Evolutionary conservation across 1,284 basidiomycete genomes (phyloP).

Genomic region (Ganoderma multipileum): DNA sequence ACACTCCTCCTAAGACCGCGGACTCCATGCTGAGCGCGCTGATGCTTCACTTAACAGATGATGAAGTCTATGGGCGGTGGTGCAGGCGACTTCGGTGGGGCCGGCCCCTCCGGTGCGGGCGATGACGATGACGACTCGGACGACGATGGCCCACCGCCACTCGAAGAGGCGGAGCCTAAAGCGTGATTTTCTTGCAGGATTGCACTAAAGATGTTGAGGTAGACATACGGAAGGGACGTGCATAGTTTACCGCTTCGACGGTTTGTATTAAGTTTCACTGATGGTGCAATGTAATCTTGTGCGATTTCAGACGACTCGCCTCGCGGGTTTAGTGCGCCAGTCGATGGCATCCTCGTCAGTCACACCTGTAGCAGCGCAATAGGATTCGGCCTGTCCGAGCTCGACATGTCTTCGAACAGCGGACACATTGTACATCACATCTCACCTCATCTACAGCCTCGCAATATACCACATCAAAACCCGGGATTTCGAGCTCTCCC

Average conservation of each 20-base stretch:
- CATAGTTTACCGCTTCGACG: constrained; percentile 26
- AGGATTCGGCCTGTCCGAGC: neutral
- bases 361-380: neutral
- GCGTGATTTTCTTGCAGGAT: constrained; percentile 24
- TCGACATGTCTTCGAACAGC: neutral
- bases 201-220: neutral
- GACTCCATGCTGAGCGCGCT: constrained; percentile 14
- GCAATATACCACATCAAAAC: constrained; percentile 25
- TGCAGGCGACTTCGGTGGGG: constrained; percentile 42
- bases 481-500: constrained; percentile 18
- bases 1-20: neutral
- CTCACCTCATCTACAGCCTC: constrained; percentile 7
- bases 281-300: constrained; percentile 29
- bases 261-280: constrained; percentile 28
- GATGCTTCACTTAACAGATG: constrained; percentile 51
- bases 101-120: constrained; percentile 44
- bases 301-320: constrained; percentile 5
- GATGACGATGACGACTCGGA: constrained; percentile 58
- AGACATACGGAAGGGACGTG: constrained; percentile 19
- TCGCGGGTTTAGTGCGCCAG: neutral
- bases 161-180: constrained; percentile 65
- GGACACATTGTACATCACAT: neutral
- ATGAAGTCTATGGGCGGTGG: constrained; percentile 66
- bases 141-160: constrained; percentile 77
- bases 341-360: neutral